Base-by-base conservation (phyloP, 495 filamentous ascomycete species). In the Hypoxylon cercidicola region DNA sequence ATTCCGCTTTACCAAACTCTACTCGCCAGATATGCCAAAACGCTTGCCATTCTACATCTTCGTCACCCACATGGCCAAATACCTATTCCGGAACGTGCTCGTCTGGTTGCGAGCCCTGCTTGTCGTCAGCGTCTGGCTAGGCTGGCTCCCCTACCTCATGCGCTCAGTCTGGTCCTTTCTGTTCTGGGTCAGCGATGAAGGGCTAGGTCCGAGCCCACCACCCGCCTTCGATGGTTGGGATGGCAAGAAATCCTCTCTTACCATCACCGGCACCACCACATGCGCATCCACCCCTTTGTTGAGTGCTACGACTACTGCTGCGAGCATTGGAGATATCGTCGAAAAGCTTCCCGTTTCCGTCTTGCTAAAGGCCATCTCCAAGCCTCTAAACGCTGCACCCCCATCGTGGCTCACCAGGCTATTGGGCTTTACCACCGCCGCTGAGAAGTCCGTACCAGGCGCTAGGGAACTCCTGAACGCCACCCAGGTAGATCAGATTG, bases 1-100 rank as follows among this genome's bases (percentile, higher is more conserved):
- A 0, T 99, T 97, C 74, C 89, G 91, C 35, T 99, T 99, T 77
- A 99, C 95, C 19, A 98, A 99, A 72, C 85, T 99, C 8, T 99
- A 99, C 80, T 85, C 92, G 60, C 91, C 92, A 8, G 81, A 93
- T 62, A 99, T 98, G 96, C 95, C 95, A 3, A 84, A 85, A 44
- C 83, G 81, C 9, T 83, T 99, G 35, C 96, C 95, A 0, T 79
- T 87, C 13, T 84, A 87, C 25, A 80, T 99, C 59, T 97, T 98
- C 72, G 56, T 92, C 55, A 85, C 86, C 53, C 90, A 93, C 72
- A 85, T 90, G 54, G 72, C 87, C 23, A 82, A 89, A 34, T 94
- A 97, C 72, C 74, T 86, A 8, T 71, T 90, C 58, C 84, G 83
- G 61, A 89, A 88, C 54, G 20, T 95, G 9, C 73, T 93, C 5